phyloP scores from a whole-genome alignment of 768 basidiomycete genomes.

The Mycena belliarum region DNA sequence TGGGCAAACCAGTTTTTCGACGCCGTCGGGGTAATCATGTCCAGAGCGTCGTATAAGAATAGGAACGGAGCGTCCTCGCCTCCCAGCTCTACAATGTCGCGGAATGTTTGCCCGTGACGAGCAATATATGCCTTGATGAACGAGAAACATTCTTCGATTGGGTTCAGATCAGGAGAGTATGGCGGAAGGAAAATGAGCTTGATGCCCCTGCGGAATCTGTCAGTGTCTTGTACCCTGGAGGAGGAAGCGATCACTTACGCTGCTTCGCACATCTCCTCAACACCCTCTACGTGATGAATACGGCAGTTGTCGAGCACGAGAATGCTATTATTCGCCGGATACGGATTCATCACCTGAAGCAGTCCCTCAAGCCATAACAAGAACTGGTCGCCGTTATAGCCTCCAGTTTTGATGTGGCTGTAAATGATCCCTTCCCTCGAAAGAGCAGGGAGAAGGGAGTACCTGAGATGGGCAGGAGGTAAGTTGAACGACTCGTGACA shows the following conservation, averaged over 20 bases:
- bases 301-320: slow-evolving; percentile 34
- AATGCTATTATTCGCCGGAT: slow-evolving; percentile 23
- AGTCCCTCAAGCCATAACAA: slow-evolving; percentile 9
- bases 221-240: not conserved
- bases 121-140: slow-evolving; percentile 28
- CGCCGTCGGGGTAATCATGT: not conserved
- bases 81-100: not conserved
- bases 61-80: slow-evolving; percentile 1
- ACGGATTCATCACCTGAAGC: slow-evolving; percentile 27
- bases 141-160: slow-evolving; percentile 17
- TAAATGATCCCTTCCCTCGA: slow-evolving; percentile 21
- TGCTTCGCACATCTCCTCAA: slow-evolving; percentile 14
- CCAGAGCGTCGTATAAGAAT: slow-evolving; percentile 2
- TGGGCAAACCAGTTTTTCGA: slow-evolving; percentile 3
- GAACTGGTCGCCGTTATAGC: slow-evolving; percentile 20
- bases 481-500: not conserved
- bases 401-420: slow-evolving; percentile 11
- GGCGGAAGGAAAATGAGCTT: slow-evolving; percentile 22
- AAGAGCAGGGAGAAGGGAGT: slow-evolving; percentile 21
- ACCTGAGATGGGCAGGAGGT: slow-evolving; percentile 5
- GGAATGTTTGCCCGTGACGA: slow-evolving; percentile 16
- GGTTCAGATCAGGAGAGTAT: slow-evolving; percentile 20
- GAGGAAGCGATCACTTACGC: not conserved
- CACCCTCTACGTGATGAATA: slow-evolving; percentile 30
- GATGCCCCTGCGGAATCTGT: slow-evolving; percentile 18